Percentiles rank a stretch among this genome's conserved stretches.
phyloP scores from a whole-genome alignment of 345 rosid species.

The Nephelium lappaceum region DNA sequence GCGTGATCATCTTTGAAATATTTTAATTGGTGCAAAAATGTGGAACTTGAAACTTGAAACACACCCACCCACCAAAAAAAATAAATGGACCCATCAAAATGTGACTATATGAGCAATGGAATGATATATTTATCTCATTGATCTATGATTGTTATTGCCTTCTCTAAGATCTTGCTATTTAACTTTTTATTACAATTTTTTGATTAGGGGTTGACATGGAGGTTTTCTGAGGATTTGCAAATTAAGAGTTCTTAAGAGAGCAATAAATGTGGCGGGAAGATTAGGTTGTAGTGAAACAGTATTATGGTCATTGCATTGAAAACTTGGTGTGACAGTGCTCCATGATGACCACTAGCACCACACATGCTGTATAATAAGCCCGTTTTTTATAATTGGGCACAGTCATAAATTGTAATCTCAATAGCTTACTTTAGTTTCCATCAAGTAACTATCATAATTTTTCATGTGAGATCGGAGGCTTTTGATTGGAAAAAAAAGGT shows the following conservation, averaged over 20 bases:
- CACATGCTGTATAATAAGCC: neutral
- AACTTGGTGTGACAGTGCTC: conserved; percentile 6
- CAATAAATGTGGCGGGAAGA: conserved; percentile 7
- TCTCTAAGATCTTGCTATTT: neutral
- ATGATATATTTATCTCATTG: too few species aligned
- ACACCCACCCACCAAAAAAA: neutral
- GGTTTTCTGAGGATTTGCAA: neutral
- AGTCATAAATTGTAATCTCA: conserved; percentile 1
- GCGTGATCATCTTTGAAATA: neutral
- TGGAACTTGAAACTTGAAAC: neutral
- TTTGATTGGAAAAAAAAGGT: neutral
- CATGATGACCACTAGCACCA: conserved; percentile 14
- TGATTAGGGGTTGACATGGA: neutral
- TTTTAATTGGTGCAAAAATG: conserved; percentile 1
- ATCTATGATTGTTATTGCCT: neutral
- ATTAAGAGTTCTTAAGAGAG: neutral
- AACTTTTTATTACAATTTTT: neutral
- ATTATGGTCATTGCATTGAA: neutral
- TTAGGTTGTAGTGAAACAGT: neutral
- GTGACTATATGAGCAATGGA: too few species aligned
- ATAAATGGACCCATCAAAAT: neutral
- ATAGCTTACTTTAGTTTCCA: conserved; percentile 1
- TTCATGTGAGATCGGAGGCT: neutral
- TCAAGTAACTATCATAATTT: neutral
- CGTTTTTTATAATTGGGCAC: neutral